These are phyloP conservation scores for Periconia sp. DNA, from an alignment of 2,329 filamentous ascomycete species.

Conservation along the genomic window DNA sequence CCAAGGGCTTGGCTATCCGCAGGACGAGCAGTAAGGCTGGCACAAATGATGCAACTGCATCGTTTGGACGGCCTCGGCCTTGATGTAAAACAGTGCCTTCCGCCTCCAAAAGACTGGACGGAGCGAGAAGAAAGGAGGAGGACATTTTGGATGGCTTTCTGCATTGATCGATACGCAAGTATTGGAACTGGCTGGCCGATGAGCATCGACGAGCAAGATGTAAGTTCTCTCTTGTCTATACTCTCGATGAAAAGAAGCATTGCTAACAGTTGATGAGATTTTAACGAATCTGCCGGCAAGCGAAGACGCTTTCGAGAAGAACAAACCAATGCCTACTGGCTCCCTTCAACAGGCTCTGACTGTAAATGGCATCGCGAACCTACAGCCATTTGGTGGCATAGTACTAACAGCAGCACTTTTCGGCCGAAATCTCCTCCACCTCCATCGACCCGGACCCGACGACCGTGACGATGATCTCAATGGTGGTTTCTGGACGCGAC, in stretches of 20 bases:
- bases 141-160: conserved; percentile 95
- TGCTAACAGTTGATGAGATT: conserved; percentile 57
- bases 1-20: conserved; percentile 94
- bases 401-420: conserved; percentile 88
- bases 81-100: conserved; percentile 91
- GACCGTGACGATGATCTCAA: conserved; percentile 88
- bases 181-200: conserved; percentile 98
- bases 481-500: conserved; percentile 94
- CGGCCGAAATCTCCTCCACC: conserved; percentile 86
- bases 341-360: conserved; percentile 73
- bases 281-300: conserved; percentile 82
- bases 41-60: conserved; percentile 92
- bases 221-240: too few relatives aligned
- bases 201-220: conserved; percentile 87
- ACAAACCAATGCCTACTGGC: conserved; percentile 73
- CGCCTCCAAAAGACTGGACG: conserved; percentile 88
- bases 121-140: conserved; percentile 89
- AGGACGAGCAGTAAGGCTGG: conserved; percentile 78
- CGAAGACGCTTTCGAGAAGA: conserved; percentile 84
- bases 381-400: conserved; percentile 81
- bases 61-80: conserved; percentile 80
- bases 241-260: not conserved
- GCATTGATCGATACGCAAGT: conserved; percentile 88
- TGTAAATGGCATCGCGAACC: conserved; percentile 72
- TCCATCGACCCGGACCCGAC: conserved; percentile 83